These are phyloP conservation scores for Rhododendron vialii DNA, from an alignment of 148 eudicot species.

Conservation along the genomic window DNA sequence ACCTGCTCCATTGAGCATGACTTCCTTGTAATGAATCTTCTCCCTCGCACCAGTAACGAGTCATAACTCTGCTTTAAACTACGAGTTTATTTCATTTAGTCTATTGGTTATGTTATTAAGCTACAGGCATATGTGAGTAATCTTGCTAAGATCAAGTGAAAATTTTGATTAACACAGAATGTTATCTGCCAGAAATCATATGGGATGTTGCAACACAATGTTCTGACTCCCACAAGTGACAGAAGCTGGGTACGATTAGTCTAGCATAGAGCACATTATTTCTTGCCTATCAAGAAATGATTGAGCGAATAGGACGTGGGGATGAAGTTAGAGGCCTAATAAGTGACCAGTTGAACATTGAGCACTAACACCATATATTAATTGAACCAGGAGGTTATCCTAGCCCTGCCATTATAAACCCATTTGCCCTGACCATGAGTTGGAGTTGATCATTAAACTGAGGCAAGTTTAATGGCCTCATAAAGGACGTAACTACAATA, in stretches of 20 bases:
- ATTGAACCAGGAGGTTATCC: not conserved
- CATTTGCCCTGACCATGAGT: not conserved
- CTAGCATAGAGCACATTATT: not conserved
- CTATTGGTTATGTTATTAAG: not conserved
- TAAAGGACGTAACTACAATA: not conserved
- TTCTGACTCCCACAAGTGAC: not conserved
- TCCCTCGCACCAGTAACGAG: not conserved
- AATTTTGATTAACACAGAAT: not conserved
- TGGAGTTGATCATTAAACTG: not conserved
- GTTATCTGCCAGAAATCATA: not conserved
- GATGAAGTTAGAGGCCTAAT: not conserved
- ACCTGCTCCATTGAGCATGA: not conserved
- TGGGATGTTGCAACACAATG: not conserved
- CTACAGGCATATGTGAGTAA: not conserved
- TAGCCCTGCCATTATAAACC: not conserved
- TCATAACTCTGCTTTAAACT: not conserved
- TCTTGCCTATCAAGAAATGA: not conserved
- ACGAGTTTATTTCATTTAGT: not conserved
- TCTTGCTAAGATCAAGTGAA: not conserved
- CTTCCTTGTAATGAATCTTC: not conserved
- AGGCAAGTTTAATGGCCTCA: not conserved
- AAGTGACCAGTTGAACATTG: too few relatives aligned
- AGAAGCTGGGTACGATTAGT: not conserved
- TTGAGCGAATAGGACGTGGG: not conserved
- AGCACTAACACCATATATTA: too few relatives aligned